phyloP scores from a whole-genome alignment of 768 basidiomycete species.

The Termitomyces sp. region DNA sequence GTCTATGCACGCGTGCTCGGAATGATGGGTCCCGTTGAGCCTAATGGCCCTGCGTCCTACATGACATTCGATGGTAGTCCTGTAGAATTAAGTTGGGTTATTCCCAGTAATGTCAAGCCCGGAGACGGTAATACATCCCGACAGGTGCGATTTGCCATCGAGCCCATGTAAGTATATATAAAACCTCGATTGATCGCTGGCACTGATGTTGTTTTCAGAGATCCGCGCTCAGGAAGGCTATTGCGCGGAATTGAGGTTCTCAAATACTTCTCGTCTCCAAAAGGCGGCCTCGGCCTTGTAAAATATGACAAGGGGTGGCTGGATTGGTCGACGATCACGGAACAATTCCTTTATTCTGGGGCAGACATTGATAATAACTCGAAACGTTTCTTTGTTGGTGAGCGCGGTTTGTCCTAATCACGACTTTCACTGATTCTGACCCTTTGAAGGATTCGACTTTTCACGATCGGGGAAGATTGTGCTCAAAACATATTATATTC shows the following conservation, averaged over 20 bases:
- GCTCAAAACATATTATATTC: slow-evolving; percentile 28
- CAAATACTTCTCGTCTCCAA: slow-evolving; percentile 22
- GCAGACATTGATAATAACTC: slow-evolving; percentile 7
- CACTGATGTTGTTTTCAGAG: slow-evolving; percentile 15
- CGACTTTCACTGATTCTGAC: neutral
- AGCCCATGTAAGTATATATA: slow-evolving; percentile 23
- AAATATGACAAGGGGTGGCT: slow-evolving; percentile 18
- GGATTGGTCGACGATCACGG: slow-evolving; percentile 24
- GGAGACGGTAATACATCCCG: slow-evolving; percentile 13
- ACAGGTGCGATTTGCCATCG: slow-evolving; percentile 29
- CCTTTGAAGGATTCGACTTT: slow-evolving; percentile 26
- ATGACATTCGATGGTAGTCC: slow-evolving; percentile 31
- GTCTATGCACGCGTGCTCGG: slow-evolving; percentile 25
- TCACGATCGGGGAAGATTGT: slow-evolving; percentile 20
- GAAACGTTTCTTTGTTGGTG: slow-evolving; percentile 29
- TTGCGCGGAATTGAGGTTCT: slow-evolving; percentile 22
- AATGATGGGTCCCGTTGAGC: slow-evolving; percentile 25
- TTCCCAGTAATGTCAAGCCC: slow-evolving; percentile 18
- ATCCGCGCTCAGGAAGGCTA: slow-evolving; percentile 23
- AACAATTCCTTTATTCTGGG: slow-evolving; percentile 24
- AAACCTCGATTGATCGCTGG: neutral
- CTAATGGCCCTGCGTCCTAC: slow-evolving; percentile 17
- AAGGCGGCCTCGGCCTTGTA: slow-evolving; percentile 26
- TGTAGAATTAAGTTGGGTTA: slow-evolving; percentile 29
- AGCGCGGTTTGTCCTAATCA: slow-evolving; percentile 1